Conservation (phyloP, 1,284 basidiomycete genomes). For the Salmacisia buchloeana region DNA sequence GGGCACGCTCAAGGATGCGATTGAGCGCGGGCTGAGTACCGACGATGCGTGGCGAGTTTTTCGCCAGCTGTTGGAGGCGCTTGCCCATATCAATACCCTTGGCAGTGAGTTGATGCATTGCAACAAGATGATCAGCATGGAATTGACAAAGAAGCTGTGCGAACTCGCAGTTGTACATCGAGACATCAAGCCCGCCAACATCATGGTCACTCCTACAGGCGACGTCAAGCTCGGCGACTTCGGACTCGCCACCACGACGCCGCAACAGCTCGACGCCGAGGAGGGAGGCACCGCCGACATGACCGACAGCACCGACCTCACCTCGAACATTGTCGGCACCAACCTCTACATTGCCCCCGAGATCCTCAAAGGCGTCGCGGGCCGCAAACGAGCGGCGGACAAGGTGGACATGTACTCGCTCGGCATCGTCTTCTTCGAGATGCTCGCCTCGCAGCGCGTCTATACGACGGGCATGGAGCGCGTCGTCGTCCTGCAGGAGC, state of each 20-base stretch:
- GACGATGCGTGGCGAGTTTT: conserved; percentile 83
- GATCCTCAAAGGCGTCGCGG: conserved; percentile 19
- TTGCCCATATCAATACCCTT: conserved; percentile 69
- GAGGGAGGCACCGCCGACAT: conserved; percentile 56
- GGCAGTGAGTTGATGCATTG: neutral
- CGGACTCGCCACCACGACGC: conserved; percentile 61
- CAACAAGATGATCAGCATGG: conserved; percentile 69
- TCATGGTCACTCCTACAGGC: conserved; percentile 56
- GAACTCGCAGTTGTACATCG: conserved; percentile 90
- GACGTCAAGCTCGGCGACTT: conserved; percentile 95
- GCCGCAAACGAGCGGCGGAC: conserved; percentile 59
- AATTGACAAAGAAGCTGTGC: conserved; percentile 65
- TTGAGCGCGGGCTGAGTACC: conserved; percentile 42
- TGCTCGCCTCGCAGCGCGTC: conserved; percentile 65
- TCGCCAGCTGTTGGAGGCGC: conserved; percentile 76
- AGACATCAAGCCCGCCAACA: conserved; percentile 52
- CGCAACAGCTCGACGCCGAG: conserved; percentile 36
- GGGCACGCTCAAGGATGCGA: conserved; percentile 44
- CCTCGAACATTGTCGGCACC: conserved; percentile 68
- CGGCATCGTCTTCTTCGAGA: conserved; percentile 92
- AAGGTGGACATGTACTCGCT: conserved; percentile 95
- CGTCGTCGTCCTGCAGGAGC: conserved; percentile 70
- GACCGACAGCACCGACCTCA: conserved; percentile 58
- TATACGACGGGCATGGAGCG: conserved; percentile 85
- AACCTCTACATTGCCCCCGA: conserved; percentile 85